A percentile compares a stretch with the other conserved stretches of the same genome.
Conservation (phyloP, 805 yeast genomes). For the Suhomyces sp. region DNA sequence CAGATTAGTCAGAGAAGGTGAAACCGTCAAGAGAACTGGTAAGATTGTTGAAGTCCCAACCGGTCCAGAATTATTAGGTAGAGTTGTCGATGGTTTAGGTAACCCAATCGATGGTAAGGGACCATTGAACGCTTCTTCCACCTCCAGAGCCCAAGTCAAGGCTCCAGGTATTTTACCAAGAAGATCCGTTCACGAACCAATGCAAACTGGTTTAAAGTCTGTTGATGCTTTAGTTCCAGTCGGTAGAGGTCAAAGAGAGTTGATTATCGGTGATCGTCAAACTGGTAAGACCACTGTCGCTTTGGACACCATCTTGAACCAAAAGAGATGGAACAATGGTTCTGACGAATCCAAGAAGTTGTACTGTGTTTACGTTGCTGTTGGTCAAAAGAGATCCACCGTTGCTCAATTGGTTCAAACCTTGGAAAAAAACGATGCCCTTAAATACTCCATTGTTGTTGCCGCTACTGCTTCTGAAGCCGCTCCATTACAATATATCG, state of each 20-base stretch:
- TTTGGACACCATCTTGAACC: constrained; percentile 96
- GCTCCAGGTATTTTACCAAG: constrained; percentile 99
- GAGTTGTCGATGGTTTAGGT: constrained; percentile 99
- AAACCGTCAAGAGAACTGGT: constrained; percentile 99
- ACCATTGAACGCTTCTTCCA: constrained; percentile 81
- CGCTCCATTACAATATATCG: constrained; percentile 99
- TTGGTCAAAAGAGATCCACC: constrained; percentile 99
- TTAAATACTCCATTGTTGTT: constrained; percentile 95
- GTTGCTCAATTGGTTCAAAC: constrained; percentile 99
- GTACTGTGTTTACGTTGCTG: constrained; percentile 99
- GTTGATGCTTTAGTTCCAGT: constrained; percentile 99
- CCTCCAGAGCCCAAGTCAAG: constrained; percentile 96
- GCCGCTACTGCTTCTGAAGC: constrained; percentile 99
- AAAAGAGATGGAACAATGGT: constrained; percentile 98
- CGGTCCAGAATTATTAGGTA: constrained; percentile 96
- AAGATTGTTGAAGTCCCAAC: constrained; percentile 98
- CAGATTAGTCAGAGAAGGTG: constrained; percentile 98
- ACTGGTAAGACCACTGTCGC: constrained; percentile 99
- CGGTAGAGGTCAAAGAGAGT: constrained; percentile 99
- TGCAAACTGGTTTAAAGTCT: constrained; percentile 99
- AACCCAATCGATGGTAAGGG: constrained; percentile 99
- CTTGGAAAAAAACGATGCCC: constrained; percentile 96
- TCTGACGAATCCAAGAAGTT: constrained; percentile 94
- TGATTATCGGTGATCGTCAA: constrained; percentile 99
- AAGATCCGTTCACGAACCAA: constrained; percentile 97